Base-by-base conservation (phyloP, 805 yeast species). In the Ogataea nitratoaversa region DNA sequence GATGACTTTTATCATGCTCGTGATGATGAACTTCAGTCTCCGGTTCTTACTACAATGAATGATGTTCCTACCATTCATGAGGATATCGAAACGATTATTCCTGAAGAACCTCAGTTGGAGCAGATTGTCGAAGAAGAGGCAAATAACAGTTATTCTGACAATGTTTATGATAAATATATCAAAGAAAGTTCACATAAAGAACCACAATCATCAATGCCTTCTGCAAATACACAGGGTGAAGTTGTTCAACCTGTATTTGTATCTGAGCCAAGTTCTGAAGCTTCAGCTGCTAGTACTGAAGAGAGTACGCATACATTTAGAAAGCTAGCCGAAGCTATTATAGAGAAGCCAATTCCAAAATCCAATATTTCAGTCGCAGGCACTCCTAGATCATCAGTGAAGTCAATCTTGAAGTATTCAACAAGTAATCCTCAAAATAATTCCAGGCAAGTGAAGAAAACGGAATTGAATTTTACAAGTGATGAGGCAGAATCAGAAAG, bases 71-170 rank as follows among this genome's bases (percentile, higher is more conserved):
- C n/a, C n/a, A n/a, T n/a, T n/a, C n/a, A n/a, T n/a, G n/a, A n/a
- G n/a, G n/a, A n/a, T n/a, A n/a, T n/a, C n/a, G n/a, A n/a, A n/a
- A n/a, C n/a, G n/a, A n/a, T n/a, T n/a, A n/a, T n/a, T n/a, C n/a
- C n/a, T n/a, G 34, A 30, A 6, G 37, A 40, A 19, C 42, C 47
- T 8, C 44, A 42, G 19, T 37, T 49, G 31, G 58, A 54, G 19
- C 49, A 53, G 25, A 63, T 65, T 18, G 49, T 54, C 12, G 44
- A 32, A 19, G 54, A 47, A 28, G 52, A 51, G 14, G 45, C 40
- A 16, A 41, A 47, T 30, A 46, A 48, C 32, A 32, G 35, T 6
- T 40, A 48, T 29, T 44, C 34, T 23, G 40, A 36, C 12, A 44
- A 41, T 8, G 36, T 33, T 27, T 33, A 27, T 23, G 40, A 31